Evolutionary conservation across 2,329 filamentous ascomycete species (phyloP).

Genomic region (Phialemonium atrogriseum): DNA sequence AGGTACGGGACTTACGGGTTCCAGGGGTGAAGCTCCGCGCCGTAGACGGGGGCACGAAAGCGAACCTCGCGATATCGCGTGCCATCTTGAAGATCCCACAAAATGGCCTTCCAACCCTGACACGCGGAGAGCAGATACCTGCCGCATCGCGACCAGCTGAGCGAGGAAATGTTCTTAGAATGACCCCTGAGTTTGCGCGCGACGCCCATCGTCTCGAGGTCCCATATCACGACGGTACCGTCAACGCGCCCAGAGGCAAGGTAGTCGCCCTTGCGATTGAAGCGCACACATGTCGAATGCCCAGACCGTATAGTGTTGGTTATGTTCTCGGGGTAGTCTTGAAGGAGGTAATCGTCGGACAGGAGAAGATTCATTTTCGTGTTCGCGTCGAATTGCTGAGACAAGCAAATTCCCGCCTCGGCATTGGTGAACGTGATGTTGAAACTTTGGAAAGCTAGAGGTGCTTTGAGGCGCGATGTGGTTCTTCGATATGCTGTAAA

Average conservation of each 20-base stretch:
- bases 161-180: conserved; percentile 83
- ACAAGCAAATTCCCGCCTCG: too few species aligned
- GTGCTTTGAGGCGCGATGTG: too few species aligned
- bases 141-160: conserved; percentile 92
- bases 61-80: conserved; percentile 74
- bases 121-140: conserved; percentile 87
- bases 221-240: conserved; percentile 91
- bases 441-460: too few species aligned
- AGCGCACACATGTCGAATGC: conserved; percentile 63
- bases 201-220: conserved; percentile 94
- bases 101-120: conserved; percentile 91
- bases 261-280: conserved; percentile 91
- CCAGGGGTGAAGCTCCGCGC: conserved; percentile 86
- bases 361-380: conserved; percentile 48
- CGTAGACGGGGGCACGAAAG: conserved; percentile 90
- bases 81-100: conserved; percentile 77
- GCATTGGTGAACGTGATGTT: too few species aligned
- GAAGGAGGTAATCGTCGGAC: conserved; percentile 55
- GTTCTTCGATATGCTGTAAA: too few species aligned
- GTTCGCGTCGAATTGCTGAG: too few species aligned
- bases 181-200: conserved; percentile 91
- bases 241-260: conserved; percentile 91
- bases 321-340: conserved; percentile 85
- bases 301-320: conserved; percentile 75
- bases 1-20: conserved; percentile 61